phyloP scores from a whole-genome alignment of 306 rosid genomes.

The Delonix regia region DNA sequence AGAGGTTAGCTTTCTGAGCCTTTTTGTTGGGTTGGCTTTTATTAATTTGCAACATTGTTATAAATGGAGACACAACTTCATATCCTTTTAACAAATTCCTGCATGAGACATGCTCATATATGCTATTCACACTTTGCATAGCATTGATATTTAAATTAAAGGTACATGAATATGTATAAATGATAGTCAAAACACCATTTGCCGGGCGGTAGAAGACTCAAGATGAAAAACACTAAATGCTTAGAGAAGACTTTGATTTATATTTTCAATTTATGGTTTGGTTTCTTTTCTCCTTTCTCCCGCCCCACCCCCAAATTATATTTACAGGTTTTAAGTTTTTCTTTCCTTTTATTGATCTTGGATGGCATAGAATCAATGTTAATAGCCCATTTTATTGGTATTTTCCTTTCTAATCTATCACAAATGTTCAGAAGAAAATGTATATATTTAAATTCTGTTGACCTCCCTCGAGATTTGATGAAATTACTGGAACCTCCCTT shows the following conservation, averaged over 20 bases:
- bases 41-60: not conserved
- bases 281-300: not conserved
- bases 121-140: not conserved
- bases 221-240: not conserved
- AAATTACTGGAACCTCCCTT: too few species aligned
- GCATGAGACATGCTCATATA: not conserved
- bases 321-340: not conserved
- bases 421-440: not conserved
- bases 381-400: not conserved
- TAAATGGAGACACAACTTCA: not conserved
- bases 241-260: not conserved
- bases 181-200: not conserved
- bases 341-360: not conserved
- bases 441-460: not conserved
- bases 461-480: not conserved
- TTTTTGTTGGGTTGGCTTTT: not conserved
- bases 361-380: not conserved
- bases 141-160: not conserved
- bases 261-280: not conserved
- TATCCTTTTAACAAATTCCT: not conserved
- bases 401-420: not conserved
- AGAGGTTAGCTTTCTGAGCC: constrained; percentile 48
- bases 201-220: not conserved
- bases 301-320: not conserved
- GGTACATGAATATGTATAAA: not conserved